These are phyloP conservation scores for Gossypium laxum DNA, from an alignment of 441 rosid genomes.

Conservation along the genomic window DNA sequence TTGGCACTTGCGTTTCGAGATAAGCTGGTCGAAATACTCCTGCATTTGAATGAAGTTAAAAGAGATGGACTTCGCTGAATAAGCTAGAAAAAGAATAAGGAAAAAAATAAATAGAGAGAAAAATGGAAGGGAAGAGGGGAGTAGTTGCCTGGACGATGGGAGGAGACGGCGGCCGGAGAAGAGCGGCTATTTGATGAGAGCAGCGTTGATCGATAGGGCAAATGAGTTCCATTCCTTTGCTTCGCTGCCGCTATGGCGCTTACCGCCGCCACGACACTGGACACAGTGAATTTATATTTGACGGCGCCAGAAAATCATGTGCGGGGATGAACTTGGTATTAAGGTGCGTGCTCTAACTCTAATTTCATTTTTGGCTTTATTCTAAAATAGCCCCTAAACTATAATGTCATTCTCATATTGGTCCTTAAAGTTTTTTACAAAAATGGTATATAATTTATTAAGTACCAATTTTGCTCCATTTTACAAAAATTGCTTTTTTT, in stretches of 20 bases:
- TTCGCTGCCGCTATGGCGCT: constrained; percentile 2
- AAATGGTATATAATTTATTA: no score
- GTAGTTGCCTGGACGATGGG: constrained; percentile 44
- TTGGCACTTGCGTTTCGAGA: constrained; percentile 32
- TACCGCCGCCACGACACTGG: no score
- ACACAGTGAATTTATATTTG: background rate
- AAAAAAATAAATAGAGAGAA: background rate
- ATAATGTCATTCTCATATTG: no score
- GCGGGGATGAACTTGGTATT: background rate
- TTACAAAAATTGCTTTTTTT: no score
- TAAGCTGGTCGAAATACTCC: constrained; percentile 65
- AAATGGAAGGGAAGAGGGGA: background rate
- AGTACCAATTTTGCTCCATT: no score
- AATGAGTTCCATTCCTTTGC: constrained; percentile 28
- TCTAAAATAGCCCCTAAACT: no score
- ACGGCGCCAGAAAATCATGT: constrained; percentile 5
- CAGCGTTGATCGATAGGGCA: constrained; percentile 37
- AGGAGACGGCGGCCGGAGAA: constrained; percentile 49
- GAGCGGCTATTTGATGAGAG: constrained; percentile 43
- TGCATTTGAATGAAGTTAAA: constrained; percentile 14
- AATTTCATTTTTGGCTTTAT: background rate
- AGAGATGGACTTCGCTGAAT: background rate
- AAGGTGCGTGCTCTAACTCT: background rate
- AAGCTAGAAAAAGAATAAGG: background rate
- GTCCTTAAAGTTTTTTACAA: no score